These are phyloP conservation scores for Solanum peruvianum DNA, from an alignment of 257 asterid genomes.

Conservation along the genomic window DNA sequence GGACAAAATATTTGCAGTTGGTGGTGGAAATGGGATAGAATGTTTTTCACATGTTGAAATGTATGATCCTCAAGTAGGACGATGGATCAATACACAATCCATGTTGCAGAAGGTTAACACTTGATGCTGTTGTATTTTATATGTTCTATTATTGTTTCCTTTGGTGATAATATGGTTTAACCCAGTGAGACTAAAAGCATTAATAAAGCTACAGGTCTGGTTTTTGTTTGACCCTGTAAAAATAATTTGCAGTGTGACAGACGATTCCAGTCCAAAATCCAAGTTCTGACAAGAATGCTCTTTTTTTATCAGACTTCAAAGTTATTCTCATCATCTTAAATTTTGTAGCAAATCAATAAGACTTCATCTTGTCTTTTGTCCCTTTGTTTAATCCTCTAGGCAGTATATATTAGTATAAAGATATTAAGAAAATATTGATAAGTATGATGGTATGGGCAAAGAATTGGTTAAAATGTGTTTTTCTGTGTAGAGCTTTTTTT, in stretches of 20 bases:
- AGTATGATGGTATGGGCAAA: neutral
- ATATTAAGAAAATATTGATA: neutral
- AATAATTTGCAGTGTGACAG: neutral
- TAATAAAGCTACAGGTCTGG: neutral
- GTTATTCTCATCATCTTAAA: neutral
- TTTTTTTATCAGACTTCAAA: neutral
- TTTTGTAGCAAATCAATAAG: neutral
- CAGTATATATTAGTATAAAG: neutral
- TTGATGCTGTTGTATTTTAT: neutral
- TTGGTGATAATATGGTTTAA: neutral
- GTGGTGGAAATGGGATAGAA: constrained; percentile 70
- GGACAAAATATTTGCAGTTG: constrained; percentile 63
- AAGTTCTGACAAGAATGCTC: neutral
- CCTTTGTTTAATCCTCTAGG: neutral
- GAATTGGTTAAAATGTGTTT: neutral
- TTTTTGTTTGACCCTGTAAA: neutral
- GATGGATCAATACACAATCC: constrained; percentile 73
- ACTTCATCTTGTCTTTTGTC: neutral
- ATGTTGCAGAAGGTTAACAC: constrained; percentile 60
- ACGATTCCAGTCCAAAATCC: neutral
- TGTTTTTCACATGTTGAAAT: constrained; percentile 66
- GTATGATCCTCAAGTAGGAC: constrained; percentile 61
- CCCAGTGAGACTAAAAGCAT: neutral
- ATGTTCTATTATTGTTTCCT: neutral
- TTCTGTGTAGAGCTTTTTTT: neutral